These are phyloP conservation scores for Fraxinus nigra DNA, from an alignment of 305 asterid species.

Conservation along the genomic window DNA sequence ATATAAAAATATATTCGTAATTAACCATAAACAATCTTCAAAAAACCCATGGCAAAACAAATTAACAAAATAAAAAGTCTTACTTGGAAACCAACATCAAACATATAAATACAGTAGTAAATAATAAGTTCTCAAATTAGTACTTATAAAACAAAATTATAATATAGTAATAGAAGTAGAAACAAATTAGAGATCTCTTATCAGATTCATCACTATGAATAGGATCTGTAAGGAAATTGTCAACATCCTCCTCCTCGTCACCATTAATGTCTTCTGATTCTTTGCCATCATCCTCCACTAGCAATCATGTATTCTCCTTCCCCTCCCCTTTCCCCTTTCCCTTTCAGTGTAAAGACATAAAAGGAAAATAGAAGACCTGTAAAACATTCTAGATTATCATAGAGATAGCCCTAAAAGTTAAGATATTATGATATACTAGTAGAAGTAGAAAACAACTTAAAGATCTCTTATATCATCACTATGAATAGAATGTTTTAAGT, in stretches of 20 bases:
- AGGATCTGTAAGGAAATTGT: neutral
- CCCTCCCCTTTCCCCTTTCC: neutral
- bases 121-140: neutral
- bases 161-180: neutral
- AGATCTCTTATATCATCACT: neutral
- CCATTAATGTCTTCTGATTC: neutral
- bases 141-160: neutral
- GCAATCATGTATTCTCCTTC: neutral
- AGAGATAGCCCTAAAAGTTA: neutral
- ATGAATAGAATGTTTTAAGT: neutral
- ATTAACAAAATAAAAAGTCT: neutral
- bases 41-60: neutral
- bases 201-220: neutral
- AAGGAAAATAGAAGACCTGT: neutral
- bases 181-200: neutral
- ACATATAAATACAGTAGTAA: neutral
- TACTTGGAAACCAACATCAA: neutral
- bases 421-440: neutral
- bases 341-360: neutral
- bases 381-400: neutral
- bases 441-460: neutral
- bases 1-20: neutral
- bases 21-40: neutral
- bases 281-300: neutral
- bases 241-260: neutral